Evolutionary conservation across 306 rosid species (phyloP), one percentile per base, ranked within the genome.

Genomic region (Lagenaria siceraria): DNA sequence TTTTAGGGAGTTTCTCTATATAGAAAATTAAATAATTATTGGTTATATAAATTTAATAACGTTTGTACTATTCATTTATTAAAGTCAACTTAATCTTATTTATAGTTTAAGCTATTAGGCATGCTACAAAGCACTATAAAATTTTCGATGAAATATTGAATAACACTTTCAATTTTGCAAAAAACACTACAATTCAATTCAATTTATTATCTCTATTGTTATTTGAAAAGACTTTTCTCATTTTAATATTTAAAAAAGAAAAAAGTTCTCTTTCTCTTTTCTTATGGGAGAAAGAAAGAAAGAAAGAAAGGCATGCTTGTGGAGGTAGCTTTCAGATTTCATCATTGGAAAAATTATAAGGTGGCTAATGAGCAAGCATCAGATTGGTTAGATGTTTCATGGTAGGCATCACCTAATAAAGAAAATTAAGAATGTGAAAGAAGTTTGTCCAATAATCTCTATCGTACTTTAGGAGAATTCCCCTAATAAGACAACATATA

Each of bases 401-500:
- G 42, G 71, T 78, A 70, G 35, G 81, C 52, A 73, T 76, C 60
- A 33, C 53, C 81, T 66, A 70, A 29, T 80, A 43, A 59, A 78
- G 66, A 62, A 54, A 54, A 79, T 33, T 8, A 72, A 78, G 74
- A 76, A 15, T 6, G 53, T 15, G 42, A 73, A 53, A 52, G 63
- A 66, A 66, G 31, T 66, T 40, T 66, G 74, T 36, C 33, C 46
- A 66, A 66, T 66, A 2, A 36, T 21, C 29, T 66, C 29, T 10
- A 40, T 10, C 53, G 8, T 53, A 54, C 46, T 31, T 35, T 33
- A 3, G 21, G 33, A 19, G 27, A 54, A 31, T 35, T 76, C 15
- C 13, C 27, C 74, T 19, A 77, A 79, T 75, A 78, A 84, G 92
- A 87, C 91, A 87, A 82, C 58, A 36, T 15, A 63, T 79, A 10